Conservation (phyloP, 2,329 filamentous ascomycete genomes). For the Cadophora luteo-olivacea region DNA sequence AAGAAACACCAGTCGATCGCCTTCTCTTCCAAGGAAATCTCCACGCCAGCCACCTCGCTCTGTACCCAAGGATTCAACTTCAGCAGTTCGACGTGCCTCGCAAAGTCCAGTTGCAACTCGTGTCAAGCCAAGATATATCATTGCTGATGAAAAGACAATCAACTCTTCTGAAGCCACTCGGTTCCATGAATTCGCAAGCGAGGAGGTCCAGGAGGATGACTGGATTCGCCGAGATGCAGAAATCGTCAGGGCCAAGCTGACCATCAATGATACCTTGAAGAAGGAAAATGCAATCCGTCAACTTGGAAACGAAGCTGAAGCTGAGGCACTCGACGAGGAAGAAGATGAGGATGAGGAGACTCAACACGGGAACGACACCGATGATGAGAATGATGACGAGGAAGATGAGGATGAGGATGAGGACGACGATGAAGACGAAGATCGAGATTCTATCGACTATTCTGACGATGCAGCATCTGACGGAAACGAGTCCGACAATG, state of each 20-base stretch:
- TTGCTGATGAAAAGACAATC: conserved; percentile 41
- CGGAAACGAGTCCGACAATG: conserved; percentile 70
- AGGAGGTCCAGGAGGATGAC: conserved; percentile 81
- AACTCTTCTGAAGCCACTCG: conserved; percentile 57
- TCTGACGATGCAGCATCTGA: conserved; percentile 76
- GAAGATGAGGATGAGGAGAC: conserved; percentile 56
- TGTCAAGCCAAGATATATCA: conserved; percentile 45
- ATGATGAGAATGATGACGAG: conserved; percentile 67
- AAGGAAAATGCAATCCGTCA: conserved; percentile 90
- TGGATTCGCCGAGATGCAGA: conserved; percentile 76
- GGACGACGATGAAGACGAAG: conserved; percentile 63
- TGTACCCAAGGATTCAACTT: conserved; percentile 37
- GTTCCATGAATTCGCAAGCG: conserved; percentile 94
- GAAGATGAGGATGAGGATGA: conserved; percentile 72
- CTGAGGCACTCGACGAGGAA: conserved; percentile 83
- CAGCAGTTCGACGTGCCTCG: conserved; percentile 45
- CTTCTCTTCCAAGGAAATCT: conserved; percentile 40
- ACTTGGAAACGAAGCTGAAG: conserved; percentile 87
- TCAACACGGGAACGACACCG: conserved; percentile 54
- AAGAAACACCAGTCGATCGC: conserved; percentile 36
- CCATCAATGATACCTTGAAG: conserved; percentile 85
- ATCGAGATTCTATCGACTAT: conserved; percentile 53
- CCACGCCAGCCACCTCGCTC: conserved; percentile 26
- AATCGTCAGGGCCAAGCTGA: conserved; percentile 71
- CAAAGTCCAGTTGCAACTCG: conserved; percentile 49